phyloP scores from a whole-genome alignment of 345 rosid species.

The Mangifera indica region DNA sequence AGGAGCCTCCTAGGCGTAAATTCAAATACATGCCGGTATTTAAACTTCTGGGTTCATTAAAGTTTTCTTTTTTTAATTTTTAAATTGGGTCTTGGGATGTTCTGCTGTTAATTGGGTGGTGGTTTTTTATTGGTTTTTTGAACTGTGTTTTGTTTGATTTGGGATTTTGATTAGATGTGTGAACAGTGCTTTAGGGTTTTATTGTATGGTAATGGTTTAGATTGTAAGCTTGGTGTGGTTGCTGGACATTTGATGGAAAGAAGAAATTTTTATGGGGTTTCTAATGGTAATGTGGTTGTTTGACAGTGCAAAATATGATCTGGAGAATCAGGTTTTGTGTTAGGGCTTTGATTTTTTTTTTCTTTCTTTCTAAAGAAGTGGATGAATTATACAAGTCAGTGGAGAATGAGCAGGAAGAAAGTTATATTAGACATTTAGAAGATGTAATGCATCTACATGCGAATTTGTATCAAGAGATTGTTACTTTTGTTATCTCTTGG shows the following conservation, averaged over 20 bases:
- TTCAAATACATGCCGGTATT: conserved; percentile 91
- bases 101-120: neutral
- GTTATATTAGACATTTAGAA: neutral
- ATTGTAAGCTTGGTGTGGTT: neutral
- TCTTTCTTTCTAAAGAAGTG: neutral
- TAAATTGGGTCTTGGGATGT: neutral
- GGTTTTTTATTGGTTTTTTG: neutral
- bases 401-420: neutral
- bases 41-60: conserved; percentile 4
- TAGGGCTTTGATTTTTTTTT: neutral
- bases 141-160: conserved; percentile 16
- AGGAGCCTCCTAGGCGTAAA: conserved; percentile 78
- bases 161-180: neutral
- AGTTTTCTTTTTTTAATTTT: neutral
- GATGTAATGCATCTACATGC: neutral
- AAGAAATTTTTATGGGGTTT: neutral
- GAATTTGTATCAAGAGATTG: neutral
- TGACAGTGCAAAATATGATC: neutral
- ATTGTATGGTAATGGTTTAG: neutral
- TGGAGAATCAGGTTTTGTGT: neutral
- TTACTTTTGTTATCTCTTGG: neutral
- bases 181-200: conserved; percentile 25
- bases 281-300: neutral
- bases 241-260: neutral
- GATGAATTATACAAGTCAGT: neutral